A percentile compares a stretch with the other conserved stretches of the same genome.
Evolutionary conservation across 2,329 filamentous ascomycete genomes (phyloP).

Genomic region (Colletotrichum liaoningense): DNA sequence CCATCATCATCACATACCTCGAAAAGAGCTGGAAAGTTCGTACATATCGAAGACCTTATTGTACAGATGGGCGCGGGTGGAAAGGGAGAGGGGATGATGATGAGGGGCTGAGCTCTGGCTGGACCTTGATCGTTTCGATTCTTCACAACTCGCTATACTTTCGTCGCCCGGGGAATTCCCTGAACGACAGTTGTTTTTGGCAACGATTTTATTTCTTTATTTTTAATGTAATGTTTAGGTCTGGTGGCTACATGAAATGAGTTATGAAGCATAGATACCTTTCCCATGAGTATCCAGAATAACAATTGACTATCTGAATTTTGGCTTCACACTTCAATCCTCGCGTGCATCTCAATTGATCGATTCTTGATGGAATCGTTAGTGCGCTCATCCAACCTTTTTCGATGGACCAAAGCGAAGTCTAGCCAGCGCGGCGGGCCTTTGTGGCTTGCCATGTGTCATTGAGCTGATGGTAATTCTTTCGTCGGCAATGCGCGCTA

Average conservation of each 20-base stretch:
- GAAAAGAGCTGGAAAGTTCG: slow-evolving; percentile 15
- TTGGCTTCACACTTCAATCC: not conserved
- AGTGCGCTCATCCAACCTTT: not conserved
- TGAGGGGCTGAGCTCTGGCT: slow-evolving; percentile 1
- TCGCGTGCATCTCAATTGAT: not conserved
- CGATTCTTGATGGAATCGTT: not conserved
- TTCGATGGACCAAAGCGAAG: not conserved
- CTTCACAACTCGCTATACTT: slow-evolving; percentile 1
- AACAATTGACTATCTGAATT: not conserved
- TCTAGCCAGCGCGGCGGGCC: not conserved
- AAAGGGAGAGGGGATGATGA: not conserved
- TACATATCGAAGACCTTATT: slow-evolving; percentile 16
- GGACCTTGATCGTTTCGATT: slow-evolving; percentile 20
- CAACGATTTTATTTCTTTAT: not conserved
- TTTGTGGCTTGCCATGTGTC: not conserved
- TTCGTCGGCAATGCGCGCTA: not conserved
- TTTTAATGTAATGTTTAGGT: slow-evolving; percentile 35
- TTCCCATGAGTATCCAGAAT: not conserved
- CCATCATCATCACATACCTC: slow-evolving; percentile 15
- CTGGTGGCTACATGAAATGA: slow-evolving; percentile 28
- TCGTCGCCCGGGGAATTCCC: not conserved
- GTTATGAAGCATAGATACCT: slow-evolving; percentile 30
- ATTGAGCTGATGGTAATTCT: not conserved
- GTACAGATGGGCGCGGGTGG: slow-evolving; percentile 21
- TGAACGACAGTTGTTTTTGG: not conserved